Percentiles rank a stretch among this genome's conserved stretches.
Conservation (phyloP, 2,329 filamentous ascomycete species). For the Triangularia setosa region DNA sequence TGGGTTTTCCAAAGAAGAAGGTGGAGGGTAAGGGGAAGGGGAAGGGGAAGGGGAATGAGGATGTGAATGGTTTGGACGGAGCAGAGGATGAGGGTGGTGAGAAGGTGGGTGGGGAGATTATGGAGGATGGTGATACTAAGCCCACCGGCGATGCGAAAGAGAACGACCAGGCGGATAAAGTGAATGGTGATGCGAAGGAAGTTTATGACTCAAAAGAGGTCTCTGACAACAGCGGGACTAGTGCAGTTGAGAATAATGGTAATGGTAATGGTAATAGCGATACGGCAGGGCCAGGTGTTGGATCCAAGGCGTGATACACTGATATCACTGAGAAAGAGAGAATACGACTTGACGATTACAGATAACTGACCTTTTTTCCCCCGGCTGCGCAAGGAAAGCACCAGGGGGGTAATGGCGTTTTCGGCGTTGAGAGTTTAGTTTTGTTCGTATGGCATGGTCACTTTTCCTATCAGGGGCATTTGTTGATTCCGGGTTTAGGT, state of each 20-base stretch:
- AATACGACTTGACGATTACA: neutral
- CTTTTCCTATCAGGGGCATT: neutral
- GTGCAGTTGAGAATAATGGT: neutral
- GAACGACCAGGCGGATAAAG: neutral
- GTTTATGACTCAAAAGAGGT: neutral
- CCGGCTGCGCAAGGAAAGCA: neutral
- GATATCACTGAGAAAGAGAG: neutral
- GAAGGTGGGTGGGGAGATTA: neutral
- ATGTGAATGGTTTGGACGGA: neutral
- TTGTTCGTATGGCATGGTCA: neutral
- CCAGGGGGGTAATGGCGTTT: neutral
- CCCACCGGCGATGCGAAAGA: neutral
- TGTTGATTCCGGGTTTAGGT: neutral
- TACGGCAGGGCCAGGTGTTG: neutral
- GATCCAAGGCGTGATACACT: neutral
- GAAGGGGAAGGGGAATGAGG: neutral
- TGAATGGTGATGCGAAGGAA: neutral
- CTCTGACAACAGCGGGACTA: neutral
- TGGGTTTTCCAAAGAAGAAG: slow-evolving; percentile 7
- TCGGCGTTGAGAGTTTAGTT: neutral
- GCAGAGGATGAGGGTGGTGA: neutral
- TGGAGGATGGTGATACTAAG: neutral
- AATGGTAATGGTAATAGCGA: neutral
- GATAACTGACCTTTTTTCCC: neutral
- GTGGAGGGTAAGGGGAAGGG: neutral